Conservation (phyloP, 371 early-diverging fungal species). For the Mortierella sp. region DNA sequence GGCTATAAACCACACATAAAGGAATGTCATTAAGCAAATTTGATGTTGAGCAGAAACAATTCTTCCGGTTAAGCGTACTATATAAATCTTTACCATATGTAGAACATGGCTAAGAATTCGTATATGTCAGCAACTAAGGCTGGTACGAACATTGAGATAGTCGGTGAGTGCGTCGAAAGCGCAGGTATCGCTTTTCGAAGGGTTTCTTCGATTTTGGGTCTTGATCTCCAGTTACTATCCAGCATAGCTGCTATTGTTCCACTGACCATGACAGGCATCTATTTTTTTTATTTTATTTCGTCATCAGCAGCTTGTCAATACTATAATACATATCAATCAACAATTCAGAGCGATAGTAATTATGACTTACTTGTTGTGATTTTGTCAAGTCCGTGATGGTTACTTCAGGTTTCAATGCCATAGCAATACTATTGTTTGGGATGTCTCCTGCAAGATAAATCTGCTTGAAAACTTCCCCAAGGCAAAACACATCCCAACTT, state of each 20-base stretch:
- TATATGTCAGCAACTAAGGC: constrained; percentile 71
- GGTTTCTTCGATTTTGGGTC: constrained; percentile 69
- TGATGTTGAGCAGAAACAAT: background rate
- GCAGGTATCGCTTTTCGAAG: constrained; percentile 66
- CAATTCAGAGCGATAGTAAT: background rate
- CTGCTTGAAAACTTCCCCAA: constrained; percentile 65
- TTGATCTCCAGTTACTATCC: constrained; percentile 60
- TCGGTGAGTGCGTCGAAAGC: constrained; percentile 59
- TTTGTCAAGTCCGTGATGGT: constrained; percentile 23
- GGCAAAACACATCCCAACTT: constrained; percentile 69
- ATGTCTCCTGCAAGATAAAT: constrained; percentile 59
- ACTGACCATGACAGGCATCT: constrained; percentile 64
- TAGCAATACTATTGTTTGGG: constrained; percentile 51
- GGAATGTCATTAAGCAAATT: background rate
- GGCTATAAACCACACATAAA: constrained; percentile 19
- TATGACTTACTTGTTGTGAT: constrained; percentile 23
- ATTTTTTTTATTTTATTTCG: background rate
- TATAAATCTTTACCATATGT: constrained; percentile 61
- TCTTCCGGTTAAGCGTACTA: background rate
- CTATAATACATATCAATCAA: no score
- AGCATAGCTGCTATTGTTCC: constrained; percentile 63
- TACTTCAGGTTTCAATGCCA: constrained; percentile 31
- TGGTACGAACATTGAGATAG: constrained; percentile 66
- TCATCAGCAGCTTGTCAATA: background rate
- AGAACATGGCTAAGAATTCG: constrained; percentile 71